Evolutionary conservation across 106 monocot species (phyloP).

Genomic region (Dendrobium catenatum): DNA sequence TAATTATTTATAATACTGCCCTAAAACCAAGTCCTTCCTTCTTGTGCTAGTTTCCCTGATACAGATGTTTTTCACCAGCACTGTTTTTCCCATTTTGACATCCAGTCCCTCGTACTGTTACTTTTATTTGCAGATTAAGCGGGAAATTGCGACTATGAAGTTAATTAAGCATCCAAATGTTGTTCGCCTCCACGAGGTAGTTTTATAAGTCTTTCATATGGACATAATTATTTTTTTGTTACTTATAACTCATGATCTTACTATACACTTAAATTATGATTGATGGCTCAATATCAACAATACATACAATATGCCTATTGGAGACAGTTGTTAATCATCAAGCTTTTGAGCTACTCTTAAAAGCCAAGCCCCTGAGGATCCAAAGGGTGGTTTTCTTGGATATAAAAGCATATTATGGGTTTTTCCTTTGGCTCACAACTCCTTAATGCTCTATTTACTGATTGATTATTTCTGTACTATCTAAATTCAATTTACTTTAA

Average conservation of each 20-base stretch:
- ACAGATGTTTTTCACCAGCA: no score
- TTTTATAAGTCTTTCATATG: neutral
- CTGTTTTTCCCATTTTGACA: neutral
- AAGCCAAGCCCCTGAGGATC: neutral
- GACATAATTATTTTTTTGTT: neutral
- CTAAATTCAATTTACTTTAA: neutral
- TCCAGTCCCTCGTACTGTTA: neutral
- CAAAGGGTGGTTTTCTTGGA: neutral
- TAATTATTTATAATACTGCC: neutral
- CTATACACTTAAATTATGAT: neutral
- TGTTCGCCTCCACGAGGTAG: slow-evolving; percentile 56
- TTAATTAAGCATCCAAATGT: slow-evolving; percentile 74
- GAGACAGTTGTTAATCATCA: neutral
- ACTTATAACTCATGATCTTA: neutral
- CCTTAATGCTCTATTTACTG: neutral
- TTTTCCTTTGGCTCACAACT: neutral
- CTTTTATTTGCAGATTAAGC: slow-evolving; percentile 41
- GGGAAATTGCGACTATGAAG: slow-evolving; percentile 73
- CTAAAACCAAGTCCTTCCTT: neutral
- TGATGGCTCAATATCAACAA: neutral
- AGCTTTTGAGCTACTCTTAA: neutral
- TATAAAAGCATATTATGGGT: neutral
- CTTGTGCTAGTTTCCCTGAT: neutral
- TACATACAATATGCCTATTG: neutral
- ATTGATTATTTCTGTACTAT: neutral